Evolutionary conservation across 2,329 filamentous ascomycete species (phyloP).

Genomic region (Neoarthrinium moseri): DNA sequence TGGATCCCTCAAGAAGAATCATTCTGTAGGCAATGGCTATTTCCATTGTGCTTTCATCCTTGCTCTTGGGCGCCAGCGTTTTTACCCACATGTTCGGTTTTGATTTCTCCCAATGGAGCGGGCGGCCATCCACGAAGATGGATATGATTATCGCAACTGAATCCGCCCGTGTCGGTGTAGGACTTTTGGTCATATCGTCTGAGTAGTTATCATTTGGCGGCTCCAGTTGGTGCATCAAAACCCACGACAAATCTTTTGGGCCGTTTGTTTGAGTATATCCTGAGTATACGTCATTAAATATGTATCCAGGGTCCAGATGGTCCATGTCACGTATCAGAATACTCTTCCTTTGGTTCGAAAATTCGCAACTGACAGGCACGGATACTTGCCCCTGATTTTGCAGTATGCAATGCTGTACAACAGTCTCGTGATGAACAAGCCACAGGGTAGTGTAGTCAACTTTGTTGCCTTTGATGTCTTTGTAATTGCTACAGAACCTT

Average conservation of each 20-base stretch:
- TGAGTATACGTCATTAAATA: slow-evolving; percentile 1
- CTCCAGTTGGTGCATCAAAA: not conserved
- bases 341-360: not conserved
- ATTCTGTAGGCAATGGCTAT: not conserved
- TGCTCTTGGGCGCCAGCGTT: no score
- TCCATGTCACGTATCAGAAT: slow-evolving; percentile 10
- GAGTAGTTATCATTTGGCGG: not conserved
- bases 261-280: not conserved
- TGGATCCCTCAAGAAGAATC: not conserved
- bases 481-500: not conserved
- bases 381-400: slow-evolving; percentile 1
- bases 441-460: slow-evolving; percentile 6
- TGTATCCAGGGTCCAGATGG: not conserved
- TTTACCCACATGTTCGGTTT: not conserved
- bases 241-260: not conserved
- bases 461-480: not conserved
- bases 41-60: not conserved
- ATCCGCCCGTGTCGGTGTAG: not conserved
- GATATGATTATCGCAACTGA: slow-evolving; percentile 6
- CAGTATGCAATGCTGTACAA: slow-evolving; percentile 8
- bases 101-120: slow-evolving; percentile 1
- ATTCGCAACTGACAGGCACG: not conserved
- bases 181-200: not conserved
- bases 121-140: slow-evolving; percentile 4
- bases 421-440: slow-evolving; percentile 6